A percentile compares a stretch with the other conserved stretches of the same genome.
Conservation (phyloP, 169 alveolate species). For the Neospora caninum region DNA sequence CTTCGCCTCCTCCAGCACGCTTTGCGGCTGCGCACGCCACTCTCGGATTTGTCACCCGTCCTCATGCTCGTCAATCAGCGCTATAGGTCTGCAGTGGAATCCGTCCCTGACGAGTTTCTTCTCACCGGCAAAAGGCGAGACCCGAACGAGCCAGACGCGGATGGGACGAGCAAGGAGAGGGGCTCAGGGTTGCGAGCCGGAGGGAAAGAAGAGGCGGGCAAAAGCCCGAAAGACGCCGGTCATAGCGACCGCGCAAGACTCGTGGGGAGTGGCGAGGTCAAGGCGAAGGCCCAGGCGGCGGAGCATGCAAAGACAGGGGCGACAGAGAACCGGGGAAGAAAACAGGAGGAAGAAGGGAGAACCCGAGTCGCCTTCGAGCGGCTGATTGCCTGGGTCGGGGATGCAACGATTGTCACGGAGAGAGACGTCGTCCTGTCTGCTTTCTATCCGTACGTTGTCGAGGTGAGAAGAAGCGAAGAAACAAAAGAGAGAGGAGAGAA, state of each 20-base stretch:
- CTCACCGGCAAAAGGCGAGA: too few relatives aligned
- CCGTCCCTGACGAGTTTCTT: neutral
- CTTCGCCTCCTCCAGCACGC: slow-evolving; percentile 53
- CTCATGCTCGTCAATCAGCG: slow-evolving; percentile 61
- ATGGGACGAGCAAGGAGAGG: too few relatives aligned
- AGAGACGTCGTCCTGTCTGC: slow-evolving; percentile 68
- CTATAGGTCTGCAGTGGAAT: slow-evolving; percentile 68
- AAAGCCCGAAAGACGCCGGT: neutral
- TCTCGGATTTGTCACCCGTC: slow-evolving; percentile 51
- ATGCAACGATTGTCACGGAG: slow-evolving; percentile 66
- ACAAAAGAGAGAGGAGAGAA: neutral
- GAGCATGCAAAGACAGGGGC: neutral
- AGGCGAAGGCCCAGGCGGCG: neutral
- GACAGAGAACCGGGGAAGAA: neutral
- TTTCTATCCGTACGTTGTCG: slow-evolving; percentile 57
- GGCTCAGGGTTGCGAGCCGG: neutral
- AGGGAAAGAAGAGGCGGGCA: neutral
- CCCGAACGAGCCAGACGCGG: too few relatives aligned
- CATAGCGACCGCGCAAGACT: neutral
- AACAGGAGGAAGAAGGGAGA: neutral
- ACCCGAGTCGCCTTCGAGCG: slow-evolving; percentile 10
- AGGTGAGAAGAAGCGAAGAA: neutral
- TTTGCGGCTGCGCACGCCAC: slow-evolving; percentile 42
- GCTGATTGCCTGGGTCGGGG: slow-evolving; percentile 21
- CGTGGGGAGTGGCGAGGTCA: neutral